Base-by-base conservation (phyloP, 2,329 filamentous ascomycete species). In the Aspergillus sp. region DNA sequence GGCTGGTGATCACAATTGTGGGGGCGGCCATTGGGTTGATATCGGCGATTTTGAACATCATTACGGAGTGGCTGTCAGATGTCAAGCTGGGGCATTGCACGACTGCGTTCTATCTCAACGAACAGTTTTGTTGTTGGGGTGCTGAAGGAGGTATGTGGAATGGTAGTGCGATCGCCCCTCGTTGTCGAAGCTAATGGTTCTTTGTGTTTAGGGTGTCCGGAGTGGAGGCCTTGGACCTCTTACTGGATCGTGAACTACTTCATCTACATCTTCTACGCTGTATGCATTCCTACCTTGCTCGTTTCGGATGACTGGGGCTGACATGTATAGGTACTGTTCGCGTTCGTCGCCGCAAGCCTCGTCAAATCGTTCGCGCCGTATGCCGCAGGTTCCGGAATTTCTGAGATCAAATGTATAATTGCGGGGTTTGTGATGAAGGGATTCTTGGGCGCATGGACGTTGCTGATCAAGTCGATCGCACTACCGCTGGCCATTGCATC, bases 381-480 rank as follows among this genome's bases (percentile, higher is more conserved):
- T 74, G 95, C 95, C 10, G 95, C 95, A 36, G 95, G 95, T 15
- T 96, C 92, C 11, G 95, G 95, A 42, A 99, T 99, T 60, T 97
- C 92, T 11, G 95, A 99, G 80, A 99, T 99, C 83, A 99, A 99
- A 78, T 96, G 92, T 77, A 98, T 99, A 73, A 96, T 99, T 72
- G 95, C 94, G 4, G 95, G 95, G 3, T 99, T 99, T 74, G 91
- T 98, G 53, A 99, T 99, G 95, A 97, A 98, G 77, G 95, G 93
- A 0, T 99, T 99, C 71, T 83, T 99, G 15, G 92, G 94, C 19
- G 89, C 89, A 69, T 92, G 92, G 86, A 98, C 95, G 5, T 81
- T 99, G 32, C 76, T 95, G 62, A 98, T 99, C 79, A 99, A 99
- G 79, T 96, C 92, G 0, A 86, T 98, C 58, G 91, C 90, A 23